Evolutionary conservation across 2,329 filamentous ascomycete genomes (phyloP).

Genomic region (Aureobasidium sp.): DNA sequence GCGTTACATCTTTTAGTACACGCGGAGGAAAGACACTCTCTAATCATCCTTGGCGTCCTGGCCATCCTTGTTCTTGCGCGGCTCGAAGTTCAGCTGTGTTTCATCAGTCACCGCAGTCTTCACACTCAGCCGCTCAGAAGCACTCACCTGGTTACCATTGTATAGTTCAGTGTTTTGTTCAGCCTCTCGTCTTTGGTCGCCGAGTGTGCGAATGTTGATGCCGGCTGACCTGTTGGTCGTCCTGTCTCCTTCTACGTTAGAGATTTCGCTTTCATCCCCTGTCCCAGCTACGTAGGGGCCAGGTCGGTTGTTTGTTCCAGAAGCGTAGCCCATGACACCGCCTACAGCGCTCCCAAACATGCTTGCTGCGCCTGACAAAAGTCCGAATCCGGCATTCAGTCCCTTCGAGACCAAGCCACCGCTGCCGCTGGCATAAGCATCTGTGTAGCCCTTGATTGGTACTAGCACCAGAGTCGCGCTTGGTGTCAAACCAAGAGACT

Average conservation of each 20-base stretch:
- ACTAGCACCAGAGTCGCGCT: slow-evolving; percentile 77
- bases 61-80: slow-evolving; percentile 49
- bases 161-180: slow-evolving; percentile 61
- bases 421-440: slow-evolving; percentile 44
- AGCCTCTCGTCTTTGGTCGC: slow-evolving; percentile 32
- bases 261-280: slow-evolving; percentile 15
- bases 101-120: slow-evolving; percentile 11
- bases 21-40: neutral
- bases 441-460: slow-evolving; percentile 54
- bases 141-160: slow-evolving; percentile 77
- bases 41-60: slow-evolving; percentile 29
- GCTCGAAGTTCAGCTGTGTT: slow-evolving; percentile 57
- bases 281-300: slow-evolving; percentile 22
- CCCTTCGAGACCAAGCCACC: slow-evolving; percentile 20
- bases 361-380: slow-evolving; percentile 27
- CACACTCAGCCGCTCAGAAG: slow-evolving; percentile 19
- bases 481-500: slow-evolving; percentile 63
- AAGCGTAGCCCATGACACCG: slow-evolving; percentile 16
- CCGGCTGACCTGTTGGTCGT: slow-evolving; percentile 17
- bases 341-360: slow-evolving; percentile 26
- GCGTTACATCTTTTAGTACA: too few species aligned
- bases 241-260: slow-evolving; percentile 18
- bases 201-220: slow-evolving; percentile 36
- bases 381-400: slow-evolving; percentile 27
- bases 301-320: slow-evolving; percentile 3